Conservation (phyloP, 176 grass and related monocot species). For the Oryza meridionalis region DNA sequence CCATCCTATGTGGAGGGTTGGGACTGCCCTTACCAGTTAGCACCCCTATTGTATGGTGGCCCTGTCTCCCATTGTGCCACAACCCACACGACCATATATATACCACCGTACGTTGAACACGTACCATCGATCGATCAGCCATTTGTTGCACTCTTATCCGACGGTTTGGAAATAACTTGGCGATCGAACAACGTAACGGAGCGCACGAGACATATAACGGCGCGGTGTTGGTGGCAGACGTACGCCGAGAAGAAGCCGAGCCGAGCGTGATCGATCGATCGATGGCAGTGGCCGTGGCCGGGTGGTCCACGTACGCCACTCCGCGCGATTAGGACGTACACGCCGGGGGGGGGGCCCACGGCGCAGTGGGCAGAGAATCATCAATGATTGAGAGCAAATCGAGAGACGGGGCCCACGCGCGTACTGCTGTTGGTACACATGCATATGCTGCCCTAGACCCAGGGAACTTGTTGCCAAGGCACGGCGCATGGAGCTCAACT, state of each 20-base stretch:
- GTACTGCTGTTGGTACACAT: not conserved
- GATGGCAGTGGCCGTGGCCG: not conserved
- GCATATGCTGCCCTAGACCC: constrained; percentile 40
- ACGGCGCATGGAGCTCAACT: not conserved
- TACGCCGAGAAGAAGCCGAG: not conserved
- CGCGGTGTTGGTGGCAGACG: not conserved
- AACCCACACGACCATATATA: not conserved
- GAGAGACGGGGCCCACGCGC: not conserved
- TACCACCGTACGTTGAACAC: not conserved
- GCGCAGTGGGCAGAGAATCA: constrained; percentile 30
- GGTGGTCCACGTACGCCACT: constrained; percentile 3
- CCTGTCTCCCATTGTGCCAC: not conserved
- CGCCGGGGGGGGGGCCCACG: constrained; percentile 9
- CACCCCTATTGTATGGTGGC: not conserved
- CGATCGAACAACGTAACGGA: not conserved
- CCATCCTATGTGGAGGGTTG: too few relatives aligned
- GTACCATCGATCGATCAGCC: not conserved
- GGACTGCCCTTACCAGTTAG: too few relatives aligned
- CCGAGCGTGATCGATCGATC: constrained; percentile 34
- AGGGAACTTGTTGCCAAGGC: constrained; percentile 33
- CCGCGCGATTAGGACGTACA: constrained; percentile 18
- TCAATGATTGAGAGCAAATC: constrained; percentile 52
- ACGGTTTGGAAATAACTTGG: not conserved
- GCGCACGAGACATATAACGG: not conserved
- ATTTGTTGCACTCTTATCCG: not conserved